Evolutionary conservation across 2,329 filamentous ascomycete species (phyloP), one percentile per base, ranked within the genome.

Genomic region (Triangularia setosa): DNA sequence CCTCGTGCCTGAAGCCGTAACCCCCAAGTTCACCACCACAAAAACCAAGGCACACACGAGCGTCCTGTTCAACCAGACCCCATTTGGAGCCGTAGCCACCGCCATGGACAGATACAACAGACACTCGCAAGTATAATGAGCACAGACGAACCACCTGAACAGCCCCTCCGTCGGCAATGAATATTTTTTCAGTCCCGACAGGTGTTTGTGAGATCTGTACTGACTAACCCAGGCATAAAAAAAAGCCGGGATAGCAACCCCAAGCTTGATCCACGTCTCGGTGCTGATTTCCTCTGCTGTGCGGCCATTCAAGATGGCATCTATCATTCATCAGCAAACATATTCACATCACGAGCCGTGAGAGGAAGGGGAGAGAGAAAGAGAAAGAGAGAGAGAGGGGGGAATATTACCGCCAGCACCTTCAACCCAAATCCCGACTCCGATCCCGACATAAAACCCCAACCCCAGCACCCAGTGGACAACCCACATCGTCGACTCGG

Each of bases 71-170:
- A 92, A 75, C 62, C 84, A 68, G 30, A 80, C 77, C 11, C 87
- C 90, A 7, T 78, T 72, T 0, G 93, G 93, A 0, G 93, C 92
- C 28, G 89, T 87, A 44, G 90, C 75, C 55, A 95, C 77, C 2
- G 92, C 85, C 68, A 99, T 78, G n/a, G 89, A 84, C 21, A 93
- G 73, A 75, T 99, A 98, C 64, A 97, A 86, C 48, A 90, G 74
- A 73, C 91, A 93, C 78, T 98, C 95, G 72, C 90, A 92, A 3
- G 90, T 90, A 76, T 98, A 99, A 77, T 99, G 95, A 18, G 95
- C 93, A 71, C 91, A 96, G 44, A 97, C 78, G 23, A 96, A 76
- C 64, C 82, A 80, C 54, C 81, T 80, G 76, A 98, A 99, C 64
- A 90, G 78, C 2, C 89, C 88, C 65, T 90, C 83, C 2, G 83